Percentiles rank a stretch among this genome's conserved stretches.
phyloP scores from a whole-genome alignment of 768 basidiomycete species.

The Dendrothele bispora region DNA sequence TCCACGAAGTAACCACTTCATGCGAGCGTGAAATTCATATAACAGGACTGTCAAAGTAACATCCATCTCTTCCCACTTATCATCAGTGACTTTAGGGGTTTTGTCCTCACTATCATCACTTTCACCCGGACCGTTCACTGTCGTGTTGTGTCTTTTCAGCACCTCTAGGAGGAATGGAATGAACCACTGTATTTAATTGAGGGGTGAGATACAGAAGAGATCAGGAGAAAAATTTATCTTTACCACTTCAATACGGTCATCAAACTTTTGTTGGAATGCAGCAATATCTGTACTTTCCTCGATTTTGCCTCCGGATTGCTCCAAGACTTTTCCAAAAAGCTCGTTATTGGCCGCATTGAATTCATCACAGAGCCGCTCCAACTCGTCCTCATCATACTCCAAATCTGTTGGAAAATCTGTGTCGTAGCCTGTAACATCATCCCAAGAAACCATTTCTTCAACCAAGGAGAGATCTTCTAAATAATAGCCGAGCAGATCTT shows the following conservation, averaged over 20 bases:
- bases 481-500: neutral
- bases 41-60: neutral
- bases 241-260: neutral
- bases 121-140: neutral
- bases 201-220: neutral
- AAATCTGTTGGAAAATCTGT: neutral
- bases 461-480: neutral
- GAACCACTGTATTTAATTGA: constrained; percentile 1
- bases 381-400: neutral
- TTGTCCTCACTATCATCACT: constrained; percentile 1
- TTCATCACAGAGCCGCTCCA: neutral
- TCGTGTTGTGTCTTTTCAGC: neutral
- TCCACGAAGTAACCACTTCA: constrained; percentile 3
- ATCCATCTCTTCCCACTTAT: constrained; percentile 4
- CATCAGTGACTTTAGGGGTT: constrained; percentile 2
- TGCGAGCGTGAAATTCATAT: constrained; percentile 5
- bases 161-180: neutral
- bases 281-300: neutral
- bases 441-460: neutral
- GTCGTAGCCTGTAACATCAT: neutral
- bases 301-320: neutral
- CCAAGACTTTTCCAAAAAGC: neutral
- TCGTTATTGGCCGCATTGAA: neutral
- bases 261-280: neutral
- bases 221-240: neutral